Percentiles rank a stretch among this genome's conserved stretches.
These are phyloP conservation scores for Amphichorda felina DNA, from an alignment of 2,329 filamentous ascomycete species.

Conservation along the genomic window DNA sequence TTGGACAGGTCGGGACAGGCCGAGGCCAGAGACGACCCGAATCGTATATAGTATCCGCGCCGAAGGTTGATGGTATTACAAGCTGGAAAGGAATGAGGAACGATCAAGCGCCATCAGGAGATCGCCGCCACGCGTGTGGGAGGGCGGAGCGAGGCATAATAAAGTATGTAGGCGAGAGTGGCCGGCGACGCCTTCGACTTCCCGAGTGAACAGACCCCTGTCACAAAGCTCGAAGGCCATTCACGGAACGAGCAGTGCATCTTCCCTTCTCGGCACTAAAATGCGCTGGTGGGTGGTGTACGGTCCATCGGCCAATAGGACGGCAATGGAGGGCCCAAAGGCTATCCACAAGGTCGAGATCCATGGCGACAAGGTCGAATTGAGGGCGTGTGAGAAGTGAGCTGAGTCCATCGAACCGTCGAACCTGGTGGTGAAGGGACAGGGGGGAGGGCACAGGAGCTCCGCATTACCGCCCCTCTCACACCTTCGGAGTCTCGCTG, in stretches of 20 bases:
- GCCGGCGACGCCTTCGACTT: not conserved
- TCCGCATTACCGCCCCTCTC: too few species aligned
- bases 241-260: conserved; percentile 6
- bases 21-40: not conserved
- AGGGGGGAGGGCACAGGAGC: too few species aligned
- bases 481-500: too few species aligned
- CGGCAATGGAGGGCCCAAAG: conserved; percentile 7
- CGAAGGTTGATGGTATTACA: not conserved
- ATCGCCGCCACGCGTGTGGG: not conserved
- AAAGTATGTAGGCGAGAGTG: not conserved
- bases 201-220: not conserved
- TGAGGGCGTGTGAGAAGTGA: too few species aligned
- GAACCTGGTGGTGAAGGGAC: too few species aligned
- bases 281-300: conserved; percentile 6
- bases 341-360: not conserved
- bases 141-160: not conserved
- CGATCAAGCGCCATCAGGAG: not conserved
- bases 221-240: not conserved
- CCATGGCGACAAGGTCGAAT: too few species aligned
- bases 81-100: not conserved
- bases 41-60: not conserved
- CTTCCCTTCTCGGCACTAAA: conserved; percentile 6
- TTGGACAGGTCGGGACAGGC: not conserved
- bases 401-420: too few species aligned
- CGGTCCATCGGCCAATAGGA: conserved; percentile 13